Evolutionary conservation across 2,329 filamentous ascomycete species (phyloP), one percentile per base, ranked within the genome.

Genomic region (Gyromitra esculenta): DNA sequence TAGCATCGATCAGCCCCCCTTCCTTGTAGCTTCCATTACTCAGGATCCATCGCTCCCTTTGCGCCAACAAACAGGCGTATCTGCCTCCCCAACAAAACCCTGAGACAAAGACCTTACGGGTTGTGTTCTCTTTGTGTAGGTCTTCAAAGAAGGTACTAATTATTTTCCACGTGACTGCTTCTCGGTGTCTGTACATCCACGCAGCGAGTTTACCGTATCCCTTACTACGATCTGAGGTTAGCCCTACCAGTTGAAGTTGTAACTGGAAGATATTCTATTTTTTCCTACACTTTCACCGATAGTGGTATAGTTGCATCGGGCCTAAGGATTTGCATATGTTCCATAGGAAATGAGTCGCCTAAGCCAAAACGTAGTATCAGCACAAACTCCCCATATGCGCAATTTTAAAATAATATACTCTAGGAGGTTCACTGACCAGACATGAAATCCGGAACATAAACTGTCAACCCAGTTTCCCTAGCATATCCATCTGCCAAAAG

Each of bases 21-120:
- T 80, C 78, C 45, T 62, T 73, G 48, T 57, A 72, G 18, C 15
- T 54, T 56, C 73, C 64, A 45, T 74, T 62, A 35, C 80, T 75
- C 1, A 81, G 71, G 6, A 79, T 79, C 31, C 79, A 79, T 0
- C 81, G 79, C 4, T 82, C 80, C 76, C 84, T 83, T 15, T 85
- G 84, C 9, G 85, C 83, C 2, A 90, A 84, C n/a, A 85, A 81
- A 7, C 88, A 81, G 1, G 85, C 82, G 78, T 89, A 86, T 77
- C 87, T 87, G 31, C 88, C 89, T 31, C 89, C 89, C 89, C 89
- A 91, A 84, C 88, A 90, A 83, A 89, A 90, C 0, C 89, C 89
- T 0, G 87, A 87, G 0, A 85, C 86, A 25, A 86, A 88, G 59
- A 90, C 82, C 72, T 84, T 85, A 5, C 84, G 80, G 13, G 80